phyloP scores from a whole-genome alignment of 257 asterid genomes.

The Jaltomata sinuosa region DNA sequence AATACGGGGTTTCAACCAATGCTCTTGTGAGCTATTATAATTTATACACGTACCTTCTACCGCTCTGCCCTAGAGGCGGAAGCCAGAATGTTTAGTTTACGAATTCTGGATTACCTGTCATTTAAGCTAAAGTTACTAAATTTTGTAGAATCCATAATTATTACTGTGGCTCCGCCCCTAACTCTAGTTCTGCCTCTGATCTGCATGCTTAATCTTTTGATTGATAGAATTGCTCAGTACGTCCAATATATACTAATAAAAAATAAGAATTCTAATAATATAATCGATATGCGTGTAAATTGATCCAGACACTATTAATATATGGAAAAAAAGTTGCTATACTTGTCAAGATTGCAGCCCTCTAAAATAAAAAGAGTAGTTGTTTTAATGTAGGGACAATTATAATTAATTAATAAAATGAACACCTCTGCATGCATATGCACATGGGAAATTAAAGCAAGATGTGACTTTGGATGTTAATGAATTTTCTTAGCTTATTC shows the following conservation, averaged over 20 bases:
- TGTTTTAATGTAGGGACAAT: conserved; percentile 4
- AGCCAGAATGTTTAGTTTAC: not conserved
- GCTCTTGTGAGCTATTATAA: not conserved
- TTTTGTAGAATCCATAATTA: too few species aligned
- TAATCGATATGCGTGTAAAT: not conserved
- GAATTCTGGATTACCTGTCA: not conserved
- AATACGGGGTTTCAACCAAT: not conserved
- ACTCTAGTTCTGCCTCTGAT: not conserved
- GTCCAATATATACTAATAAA: too few species aligned
- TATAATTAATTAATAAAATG: not conserved
- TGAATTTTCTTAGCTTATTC: conserved; percentile 2
- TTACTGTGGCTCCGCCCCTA: too few species aligned
- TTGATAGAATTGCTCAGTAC: not conserved
- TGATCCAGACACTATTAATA: not conserved
- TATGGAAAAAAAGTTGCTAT: not conserved
- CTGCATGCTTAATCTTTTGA: not conserved
- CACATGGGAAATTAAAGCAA: conserved; percentile 5
- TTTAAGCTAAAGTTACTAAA: too few species aligned
- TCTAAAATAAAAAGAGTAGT: not conserved
- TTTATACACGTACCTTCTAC: not conserved
- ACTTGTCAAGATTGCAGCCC: not conserved
- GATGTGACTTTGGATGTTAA: not conserved
- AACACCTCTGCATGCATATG: conserved; percentile 13
- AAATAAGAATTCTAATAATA: too few species aligned
- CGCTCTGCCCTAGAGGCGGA: not conserved